Evolutionary conservation across 1,284 basidiomycete genomes (phyloP), one percentile per base, ranked within the genome.

Genomic region (Boletellus deceptivus): DNA sequence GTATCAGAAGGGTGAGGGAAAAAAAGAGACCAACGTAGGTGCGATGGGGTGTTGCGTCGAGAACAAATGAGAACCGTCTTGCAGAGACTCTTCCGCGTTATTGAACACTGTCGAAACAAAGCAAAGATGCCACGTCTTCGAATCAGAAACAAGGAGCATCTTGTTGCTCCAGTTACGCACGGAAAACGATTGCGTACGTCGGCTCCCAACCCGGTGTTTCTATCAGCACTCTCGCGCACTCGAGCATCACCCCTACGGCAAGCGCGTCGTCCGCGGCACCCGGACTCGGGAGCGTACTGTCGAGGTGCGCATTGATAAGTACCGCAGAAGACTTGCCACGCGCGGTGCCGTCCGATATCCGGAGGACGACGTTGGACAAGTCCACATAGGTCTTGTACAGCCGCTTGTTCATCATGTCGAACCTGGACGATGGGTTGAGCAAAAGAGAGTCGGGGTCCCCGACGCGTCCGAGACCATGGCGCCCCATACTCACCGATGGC

Each of bases 61-160:
- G 68, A 88, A 97, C 4, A 96, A 75, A 69, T 99, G 95, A 0
- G 93, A 95, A 0, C 91, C 95, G 63, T 98, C 95, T 68, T 97
- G 94, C n/a, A 96, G 70, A 0, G 86, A 89, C 63, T 96, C 93
- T 67, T 99, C 95, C 6, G 90, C 97, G 55, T 97, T 84, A 64
- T 98, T 98, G 76, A 97, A 98, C 54, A 98, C 91, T 93, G 42
- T 56, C 10, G 29, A 31, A 13, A 31, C 25, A 9, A 25, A 6
- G 39, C 44, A 29, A 13, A 1, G 45, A 22, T 44, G 24, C n/a
- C 25, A 20, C 20, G 9, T 35, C 17, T 37, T 22, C 22, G 17
- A n/a, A 31, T 46, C 40, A 43, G 46, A 27, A 14, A 4, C 40
- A 5, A 22, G 20, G 2, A 3, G 18, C 4, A 31, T 31, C 29